A percentile compares a stretch with the other conserved stretches of the same genome.
phyloP scores from a whole-genome alignment of 1,139 yeast genomes.

The Magnusiomyces paraingens region DNA sequence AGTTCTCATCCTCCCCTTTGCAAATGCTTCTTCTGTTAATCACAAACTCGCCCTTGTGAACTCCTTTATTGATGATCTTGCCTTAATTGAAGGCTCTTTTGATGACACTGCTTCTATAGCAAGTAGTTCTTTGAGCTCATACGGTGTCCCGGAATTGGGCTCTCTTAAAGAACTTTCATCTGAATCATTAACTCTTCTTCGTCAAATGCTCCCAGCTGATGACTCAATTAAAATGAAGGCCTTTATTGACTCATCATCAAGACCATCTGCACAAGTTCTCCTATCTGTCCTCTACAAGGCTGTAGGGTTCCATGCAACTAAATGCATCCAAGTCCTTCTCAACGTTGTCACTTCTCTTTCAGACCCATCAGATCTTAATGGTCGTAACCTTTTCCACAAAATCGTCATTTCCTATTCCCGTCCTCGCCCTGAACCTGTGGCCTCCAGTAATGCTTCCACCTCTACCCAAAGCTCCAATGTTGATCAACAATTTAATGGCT shows the following conservation, averaged over 20 bases:
- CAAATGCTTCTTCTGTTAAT: conserved; percentile 51
- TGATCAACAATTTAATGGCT: conserved; percentile 5
- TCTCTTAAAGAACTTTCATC: not conserved
- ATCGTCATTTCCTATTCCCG: conserved; percentile 74
- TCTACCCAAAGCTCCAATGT: conserved; percentile 6
- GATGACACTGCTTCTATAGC: not conserved
- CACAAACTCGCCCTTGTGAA: conserved; percentile 52
- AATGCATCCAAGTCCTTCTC: conserved; percentile 54
- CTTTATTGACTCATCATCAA: conserved; percentile 9
- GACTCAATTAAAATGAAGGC: conserved; percentile 25
- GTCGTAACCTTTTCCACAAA: conserved; percentile 80
- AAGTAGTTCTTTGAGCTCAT: not conserved
- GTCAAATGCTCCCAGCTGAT: conserved; percentile 22
- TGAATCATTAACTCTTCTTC: not conserved
- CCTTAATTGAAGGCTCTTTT: conserved; percentile 19
- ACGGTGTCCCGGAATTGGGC: not conserved
- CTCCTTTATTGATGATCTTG: conserved; percentile 44
- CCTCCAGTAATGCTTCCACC: conserved; percentile 10
- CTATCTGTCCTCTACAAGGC: conserved; percentile 59
- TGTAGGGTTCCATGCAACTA: conserved; percentile 43
- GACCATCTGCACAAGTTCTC: conserved; percentile 21
- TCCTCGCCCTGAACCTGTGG: conserved; percentile 23
- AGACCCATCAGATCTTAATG: conserved; percentile 70
- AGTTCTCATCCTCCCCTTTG: conserved; percentile 70
- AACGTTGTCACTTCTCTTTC: conserved; percentile 42